Evolutionary conservation across 441 rosid species (phyloP).

Genomic region (Erodium trifolium): DNA sequence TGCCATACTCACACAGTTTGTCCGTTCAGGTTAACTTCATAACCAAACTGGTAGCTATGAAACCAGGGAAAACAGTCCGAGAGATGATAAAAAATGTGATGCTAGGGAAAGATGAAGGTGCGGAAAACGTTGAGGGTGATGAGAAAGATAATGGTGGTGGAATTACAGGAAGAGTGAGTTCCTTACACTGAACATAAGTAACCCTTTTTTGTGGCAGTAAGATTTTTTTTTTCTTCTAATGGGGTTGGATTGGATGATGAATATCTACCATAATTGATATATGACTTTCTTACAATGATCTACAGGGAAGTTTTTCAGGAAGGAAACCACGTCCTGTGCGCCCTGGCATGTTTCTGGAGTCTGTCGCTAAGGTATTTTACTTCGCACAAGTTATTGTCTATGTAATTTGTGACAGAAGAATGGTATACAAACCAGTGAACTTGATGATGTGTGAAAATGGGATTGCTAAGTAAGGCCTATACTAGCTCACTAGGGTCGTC

Average conservation of each 20-base stretch:
- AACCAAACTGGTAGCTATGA: slow-evolving; percentile 75
- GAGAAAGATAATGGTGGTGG: slow-evolving; percentile 37
- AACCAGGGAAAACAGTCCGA: slow-evolving; percentile 70
- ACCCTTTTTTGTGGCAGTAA: not conserved
- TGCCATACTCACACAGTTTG: slow-evolving; percentile 11
- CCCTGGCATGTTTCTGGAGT: slow-evolving; percentile 93
- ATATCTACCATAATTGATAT: not conserved
- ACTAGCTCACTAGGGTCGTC: not conserved
- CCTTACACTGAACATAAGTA: slow-evolving; percentile 1
- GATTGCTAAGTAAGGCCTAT: slow-evolving; percentile 2
- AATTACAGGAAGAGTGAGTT: slow-evolving; percentile 63
- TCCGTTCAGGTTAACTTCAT: slow-evolving; percentile 74
- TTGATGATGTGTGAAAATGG: not conserved
- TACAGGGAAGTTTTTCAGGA: slow-evolving; percentile 68
- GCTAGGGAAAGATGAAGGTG: slow-evolving; percentile 94
- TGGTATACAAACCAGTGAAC: not conserved
- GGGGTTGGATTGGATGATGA: not conserved
- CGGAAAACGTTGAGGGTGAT: slow-evolving; percentile 41
- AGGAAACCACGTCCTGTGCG: slow-evolving; percentile 82
- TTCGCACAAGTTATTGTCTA: slow-evolving; percentile 4
- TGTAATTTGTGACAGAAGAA: not conserved
- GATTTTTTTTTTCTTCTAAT: not conserved
- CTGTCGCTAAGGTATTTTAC: slow-evolving; percentile 70
- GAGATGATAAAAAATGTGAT: slow-evolving; percentile 82
- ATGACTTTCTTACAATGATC: slow-evolving; percentile 24